phyloP scores from a whole-genome alignment of 83 land plant genomes.

The Diphasiastrum complanatum region DNA sequence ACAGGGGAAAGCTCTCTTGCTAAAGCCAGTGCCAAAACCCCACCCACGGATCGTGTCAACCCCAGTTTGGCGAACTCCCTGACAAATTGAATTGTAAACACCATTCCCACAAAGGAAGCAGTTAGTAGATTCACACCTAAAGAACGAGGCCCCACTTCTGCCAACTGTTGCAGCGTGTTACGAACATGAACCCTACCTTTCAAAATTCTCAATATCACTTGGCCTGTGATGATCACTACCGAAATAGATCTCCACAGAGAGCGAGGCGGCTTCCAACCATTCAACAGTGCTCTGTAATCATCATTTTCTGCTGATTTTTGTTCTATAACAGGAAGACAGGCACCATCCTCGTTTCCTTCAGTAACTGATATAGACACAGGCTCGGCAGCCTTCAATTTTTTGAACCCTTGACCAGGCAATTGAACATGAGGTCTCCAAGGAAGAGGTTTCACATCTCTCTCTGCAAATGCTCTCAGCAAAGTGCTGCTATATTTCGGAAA shows the following conservation, averaged over 20 bases:
- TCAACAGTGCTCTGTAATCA: constrained; percentile 21
- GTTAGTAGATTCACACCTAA: constrained; percentile 82
- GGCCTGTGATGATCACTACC: constrained; percentile 62
- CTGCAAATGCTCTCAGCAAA: too few relatives aligned
- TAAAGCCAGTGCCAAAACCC: constrained; percentile 81
- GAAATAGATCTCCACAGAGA: constrained; percentile 82
- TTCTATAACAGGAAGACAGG: too few relatives aligned
- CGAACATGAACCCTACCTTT: constrained; percentile 59
- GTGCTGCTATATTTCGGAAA: too few relatives aligned
- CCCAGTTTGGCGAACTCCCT: constrained; percentile 87
- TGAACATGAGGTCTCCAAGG: too few relatives aligned
- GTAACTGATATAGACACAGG: too few relatives aligned
- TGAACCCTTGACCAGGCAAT: too few relatives aligned
- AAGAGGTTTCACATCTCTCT: too few relatives aligned
- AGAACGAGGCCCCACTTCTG: constrained; percentile 76
- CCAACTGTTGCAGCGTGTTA: constrained; percentile 81
- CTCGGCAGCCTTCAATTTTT: too few relatives aligned
- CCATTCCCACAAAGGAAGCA: constrained; percentile 98
- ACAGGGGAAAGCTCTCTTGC: constrained; percentile 92
- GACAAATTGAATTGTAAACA: constrained; percentile 95
- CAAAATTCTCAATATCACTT: constrained; percentile 41
- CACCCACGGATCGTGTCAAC: constrained; percentile 81
- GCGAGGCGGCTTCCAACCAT: constrained; percentile 71
- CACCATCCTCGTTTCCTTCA: too few relatives aligned
- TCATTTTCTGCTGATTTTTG: too few relatives aligned